A percentile compares a stretch with the other conserved stretches of the same genome.
Evolutionary conservation across 1,139 yeast species (phyloP).

Genomic region (Suhomyces wounanorum): DNA sequence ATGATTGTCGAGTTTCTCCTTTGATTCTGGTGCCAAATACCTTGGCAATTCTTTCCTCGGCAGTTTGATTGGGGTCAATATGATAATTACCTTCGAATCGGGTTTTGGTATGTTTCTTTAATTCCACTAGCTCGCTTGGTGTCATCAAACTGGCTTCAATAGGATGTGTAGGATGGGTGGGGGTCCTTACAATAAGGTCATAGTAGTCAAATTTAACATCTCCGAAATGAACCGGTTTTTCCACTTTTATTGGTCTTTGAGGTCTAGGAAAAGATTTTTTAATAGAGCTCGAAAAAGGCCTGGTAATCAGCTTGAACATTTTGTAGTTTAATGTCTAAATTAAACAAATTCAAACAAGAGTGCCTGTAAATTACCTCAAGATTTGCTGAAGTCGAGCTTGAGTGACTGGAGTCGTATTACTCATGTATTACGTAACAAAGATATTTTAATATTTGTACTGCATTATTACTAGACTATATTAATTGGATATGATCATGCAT

Average conservation of each 20-base stretch:
- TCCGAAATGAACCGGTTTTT: constrained; percentile 6
- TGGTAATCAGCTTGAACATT: background rate
- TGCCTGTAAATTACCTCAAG: background rate
- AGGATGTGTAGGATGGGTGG: constrained; percentile 35
- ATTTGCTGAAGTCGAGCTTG: background rate
- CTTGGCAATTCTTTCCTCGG: constrained; percentile 50
- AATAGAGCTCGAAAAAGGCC: background rate
- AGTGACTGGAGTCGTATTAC: background rate
- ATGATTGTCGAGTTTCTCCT: constrained; percentile 54
- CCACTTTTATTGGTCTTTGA: constrained; percentile 3
- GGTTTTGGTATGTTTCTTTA: constrained; percentile 25
- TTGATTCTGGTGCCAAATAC: constrained; percentile 62
- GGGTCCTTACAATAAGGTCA: constrained; percentile 39
- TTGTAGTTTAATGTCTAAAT: background rate
- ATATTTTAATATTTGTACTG: background rate
- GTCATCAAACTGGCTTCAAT: constrained; percentile 35
- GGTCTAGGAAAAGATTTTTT: constrained; percentile 6
- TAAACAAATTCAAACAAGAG: background rate
- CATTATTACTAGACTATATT: background rate
- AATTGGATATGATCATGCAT: background rate
- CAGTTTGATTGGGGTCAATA: constrained; percentile 33
- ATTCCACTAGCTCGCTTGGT: constrained; percentile 21
- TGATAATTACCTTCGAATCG: constrained; percentile 52
- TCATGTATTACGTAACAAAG: background rate
- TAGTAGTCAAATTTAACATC: constrained; percentile 33